A percentile compares a stretch with the other conserved stretches of the same genome.
Evolutionary conservation across 805 yeast species (phyloP).

Genomic region (Helenozyma baotianmanensis): DNA sequence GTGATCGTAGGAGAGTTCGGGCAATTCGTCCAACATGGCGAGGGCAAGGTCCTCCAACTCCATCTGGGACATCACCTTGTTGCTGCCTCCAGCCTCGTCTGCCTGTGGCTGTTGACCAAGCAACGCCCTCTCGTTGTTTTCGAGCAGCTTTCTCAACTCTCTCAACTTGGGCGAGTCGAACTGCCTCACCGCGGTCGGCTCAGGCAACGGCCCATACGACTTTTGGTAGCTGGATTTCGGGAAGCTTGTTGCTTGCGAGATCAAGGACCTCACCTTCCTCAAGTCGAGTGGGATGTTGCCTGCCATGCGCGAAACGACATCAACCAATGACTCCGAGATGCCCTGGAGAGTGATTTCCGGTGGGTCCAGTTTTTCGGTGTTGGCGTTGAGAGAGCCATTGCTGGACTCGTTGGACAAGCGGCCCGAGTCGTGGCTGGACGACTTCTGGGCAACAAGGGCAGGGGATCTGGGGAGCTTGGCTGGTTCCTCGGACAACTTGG

Average conservation of each 20-base stretch:
- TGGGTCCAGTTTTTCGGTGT: too few relatives aligned
- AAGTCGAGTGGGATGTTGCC: slow-evolving; percentile 21
- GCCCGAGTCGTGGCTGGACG: too few relatives aligned
- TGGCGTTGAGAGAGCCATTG: neutral
- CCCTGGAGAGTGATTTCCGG: neutral
- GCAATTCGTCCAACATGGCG: slow-evolving; percentile 82
- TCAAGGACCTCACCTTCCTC: slow-evolving; percentile 40
- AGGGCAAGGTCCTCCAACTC: slow-evolving; percentile 80
- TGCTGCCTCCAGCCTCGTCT: neutral
- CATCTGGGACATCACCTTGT: slow-evolving; percentile 46
- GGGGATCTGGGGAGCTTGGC: neutral
- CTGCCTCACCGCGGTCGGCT: slow-evolving; percentile 59
- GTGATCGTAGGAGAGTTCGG: slow-evolving; percentile 88
- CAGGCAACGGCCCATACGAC: slow-evolving; percentile 73
- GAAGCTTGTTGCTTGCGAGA: slow-evolving; percentile 30
- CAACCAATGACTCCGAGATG: slow-evolving; percentile 5
- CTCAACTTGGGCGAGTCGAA: slow-evolving; percentile 87
- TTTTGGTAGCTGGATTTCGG: slow-evolving; percentile 46
- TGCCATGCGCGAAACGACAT: slow-evolving; percentile 5
- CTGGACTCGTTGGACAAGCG: neutral
- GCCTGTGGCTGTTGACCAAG: slow-evolving; percentile 1
- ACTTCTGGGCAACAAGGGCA: too few relatives aligned
- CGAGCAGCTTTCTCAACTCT: slow-evolving; percentile 68
- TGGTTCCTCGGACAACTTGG: slow-evolving; percentile 50
- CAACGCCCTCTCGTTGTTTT: slow-evolving; percentile 24